Evolutionary conservation across 352 stramenopile species (phyloP), one percentile per base, ranked within the genome.

Genomic region (Pythium aquatile): DNA sequence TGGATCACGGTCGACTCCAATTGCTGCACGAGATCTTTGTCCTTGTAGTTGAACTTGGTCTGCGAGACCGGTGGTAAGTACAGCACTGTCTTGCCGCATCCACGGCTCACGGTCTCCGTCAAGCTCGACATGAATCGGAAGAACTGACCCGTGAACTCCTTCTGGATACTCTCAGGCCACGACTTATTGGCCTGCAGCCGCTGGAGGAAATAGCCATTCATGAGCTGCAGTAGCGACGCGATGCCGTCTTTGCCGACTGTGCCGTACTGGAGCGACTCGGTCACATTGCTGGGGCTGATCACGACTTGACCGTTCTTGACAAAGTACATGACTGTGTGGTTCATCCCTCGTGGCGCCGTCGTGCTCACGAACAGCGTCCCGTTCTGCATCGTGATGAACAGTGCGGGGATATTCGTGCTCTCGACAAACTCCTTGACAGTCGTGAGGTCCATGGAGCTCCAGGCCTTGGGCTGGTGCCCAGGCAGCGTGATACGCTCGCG

Each of bases 1-100:
- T 98, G 92, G 65, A 99, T 98, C 7, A 98, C 93, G 0, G 92
- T 98, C 32, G 87, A 97, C 69, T 99, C 95, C n/a, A 99, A 73
- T 55, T 98, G 92, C 74, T 98, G 94, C 42, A 98, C 85, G 20
- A 98, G 72, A 52, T 99, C 96, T 73, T 99, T 98, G 75, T 98
- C 79, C 53, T 91, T 92, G 72, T 91, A 75, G 63, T 94, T 94
- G 58, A 93, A 83, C 58, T 96, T 87, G 67, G 81, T 72, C 6
- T 92, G 70, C 40, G 86, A 81, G 47, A 97, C 88, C 0, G 88
- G 79, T 2, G 93, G 91, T 28, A 98, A 69, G 63, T 98, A 98
- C 24, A 98, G 70, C 35, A 98, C 91, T 0, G 95, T 98, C 73
- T 98, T 97, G 39, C 93, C 91, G 47, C 92, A 90, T 29, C 78